phyloP scores from a whole-genome alignment of 2,329 filamentous ascomycete genomes.

The Meredithiella fracta region DNA sequence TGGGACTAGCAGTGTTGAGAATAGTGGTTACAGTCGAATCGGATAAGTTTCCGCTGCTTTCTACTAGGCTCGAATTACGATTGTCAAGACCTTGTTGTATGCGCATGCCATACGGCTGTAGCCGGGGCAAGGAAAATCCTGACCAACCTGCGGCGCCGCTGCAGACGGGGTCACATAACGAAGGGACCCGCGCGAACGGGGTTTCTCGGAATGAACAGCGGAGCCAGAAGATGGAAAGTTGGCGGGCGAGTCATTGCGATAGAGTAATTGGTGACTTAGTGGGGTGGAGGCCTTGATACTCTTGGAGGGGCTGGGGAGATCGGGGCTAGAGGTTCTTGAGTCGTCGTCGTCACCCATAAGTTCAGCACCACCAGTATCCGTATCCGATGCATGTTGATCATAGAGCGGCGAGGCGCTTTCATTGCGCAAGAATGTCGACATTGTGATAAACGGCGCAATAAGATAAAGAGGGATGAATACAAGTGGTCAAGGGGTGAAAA shows the following conservation, averaged over 20 bases:
- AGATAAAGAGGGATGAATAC: neutral
- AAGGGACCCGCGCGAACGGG: neutral
- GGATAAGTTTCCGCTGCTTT: constrained; percentile 3
- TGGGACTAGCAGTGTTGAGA: neutral
- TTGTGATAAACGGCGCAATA: neutral
- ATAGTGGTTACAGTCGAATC: constrained; percentile 10
- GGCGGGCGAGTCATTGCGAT: neutral
- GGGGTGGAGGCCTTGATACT: neutral
- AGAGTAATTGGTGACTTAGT: neutral
- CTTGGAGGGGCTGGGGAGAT: neutral
- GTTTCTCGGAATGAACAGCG: neutral
- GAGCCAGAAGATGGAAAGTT: neutral
- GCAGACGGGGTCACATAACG: neutral
- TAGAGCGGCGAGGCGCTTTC: constrained; percentile 12
- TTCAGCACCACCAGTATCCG: constrained; percentile 11
- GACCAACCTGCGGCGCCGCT: neutral
- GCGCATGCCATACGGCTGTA: constrained; percentile 5
- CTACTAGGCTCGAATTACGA: neutral
- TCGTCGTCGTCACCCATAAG: neutral
- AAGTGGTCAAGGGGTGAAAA: neutral
- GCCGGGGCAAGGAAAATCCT: neutral
- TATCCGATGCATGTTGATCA: constrained; percentile 13
- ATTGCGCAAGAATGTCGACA: constrained; percentile 3
- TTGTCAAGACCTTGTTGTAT: neutral
- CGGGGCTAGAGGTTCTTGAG: constrained; percentile 10